phyloP scores from a whole-genome alignment of 2,329 filamentous ascomycete species.

The Trichoderma sp. region DNA sequence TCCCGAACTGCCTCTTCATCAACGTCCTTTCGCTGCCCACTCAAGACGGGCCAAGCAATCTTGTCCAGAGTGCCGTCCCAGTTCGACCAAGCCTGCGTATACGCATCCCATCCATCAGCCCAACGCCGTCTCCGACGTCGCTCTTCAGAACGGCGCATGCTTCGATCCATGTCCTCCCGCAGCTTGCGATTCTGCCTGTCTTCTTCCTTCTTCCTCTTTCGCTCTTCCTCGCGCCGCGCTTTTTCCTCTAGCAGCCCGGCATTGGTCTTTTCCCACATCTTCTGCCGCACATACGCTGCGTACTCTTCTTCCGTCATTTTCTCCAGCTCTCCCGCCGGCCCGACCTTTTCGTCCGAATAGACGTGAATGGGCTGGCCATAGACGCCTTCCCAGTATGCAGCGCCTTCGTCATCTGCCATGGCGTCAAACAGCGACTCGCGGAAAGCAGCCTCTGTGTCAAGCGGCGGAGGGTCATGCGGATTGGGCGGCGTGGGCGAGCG shows the following conservation, averaged over 20 bases:
- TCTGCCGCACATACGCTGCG: constrained; percentile 76
- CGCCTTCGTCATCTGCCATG: constrained; percentile 94
- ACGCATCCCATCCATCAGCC: constrained; percentile 66
- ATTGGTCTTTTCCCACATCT: constrained; percentile 96
- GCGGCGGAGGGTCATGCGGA: constrained; percentile 50
- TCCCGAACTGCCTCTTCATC: constrained; percentile 63
- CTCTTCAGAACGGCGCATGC: constrained; percentile 67
- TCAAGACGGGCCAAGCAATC: constrained; percentile 74
- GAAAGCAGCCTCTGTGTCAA: constrained; percentile 77
- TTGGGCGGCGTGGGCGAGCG: constrained; percentile 54
- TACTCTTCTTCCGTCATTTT: constrained; percentile 94
- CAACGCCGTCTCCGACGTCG: constrained; percentile 60
- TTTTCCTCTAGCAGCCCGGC: constrained; percentile 81
- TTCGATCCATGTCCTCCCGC: constrained; percentile 68
- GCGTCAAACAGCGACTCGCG: constrained; percentile 95
- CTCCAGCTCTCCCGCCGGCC: constrained; percentile 65
- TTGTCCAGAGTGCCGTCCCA: constrained; percentile 52
- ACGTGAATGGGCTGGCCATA: constrained; percentile 93
- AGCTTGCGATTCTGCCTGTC: constrained; percentile 56
- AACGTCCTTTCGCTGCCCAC: constrained; percentile 59
- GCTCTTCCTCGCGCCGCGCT: constrained; percentile 61
- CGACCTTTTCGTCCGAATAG: constrained; percentile 60
- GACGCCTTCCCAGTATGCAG: constrained; percentile 92
- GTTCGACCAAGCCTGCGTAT: constrained; percentile 64
- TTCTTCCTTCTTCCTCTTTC: constrained; percentile 55